These are phyloP conservation scores for Paspalum vaginatum DNA, from an alignment of 176 grass and related monocot genomes.

Conservation along the genomic window DNA sequence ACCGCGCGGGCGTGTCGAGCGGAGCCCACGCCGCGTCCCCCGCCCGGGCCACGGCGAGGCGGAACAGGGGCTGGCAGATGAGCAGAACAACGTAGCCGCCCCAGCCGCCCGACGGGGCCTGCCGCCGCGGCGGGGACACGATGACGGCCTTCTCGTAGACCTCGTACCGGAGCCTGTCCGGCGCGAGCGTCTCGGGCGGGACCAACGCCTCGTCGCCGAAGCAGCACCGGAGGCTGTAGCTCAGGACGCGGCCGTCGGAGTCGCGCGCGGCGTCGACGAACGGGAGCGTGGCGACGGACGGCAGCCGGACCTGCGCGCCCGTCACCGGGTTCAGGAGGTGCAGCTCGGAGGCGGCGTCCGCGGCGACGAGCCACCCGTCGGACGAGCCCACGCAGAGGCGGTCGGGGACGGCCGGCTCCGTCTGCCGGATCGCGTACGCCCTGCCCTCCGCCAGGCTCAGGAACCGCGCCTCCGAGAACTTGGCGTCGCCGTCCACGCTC, in stretches of 20 bases:
- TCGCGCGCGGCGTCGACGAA: slow-evolving; percentile 35
- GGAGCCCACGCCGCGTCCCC: slow-evolving; percentile 42
- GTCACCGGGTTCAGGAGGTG: slow-evolving; percentile 55
- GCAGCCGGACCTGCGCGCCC: slow-evolving; percentile 41
- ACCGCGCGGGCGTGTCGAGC: slow-evolving; percentile 41
- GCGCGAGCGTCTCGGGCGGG: slow-evolving; percentile 27
- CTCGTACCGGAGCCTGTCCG: slow-evolving; percentile 51
- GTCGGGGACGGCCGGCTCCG: slow-evolving; percentile 25
- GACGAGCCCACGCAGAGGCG: slow-evolving; percentile 50
- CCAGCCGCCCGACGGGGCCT: background rate
- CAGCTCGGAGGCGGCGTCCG: slow-evolving; percentile 46
- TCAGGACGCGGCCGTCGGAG: slow-evolving; percentile 1
- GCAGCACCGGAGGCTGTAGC: slow-evolving; percentile 32
- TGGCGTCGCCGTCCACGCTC: background rate
- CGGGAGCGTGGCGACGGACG: slow-evolving; percentile 42
- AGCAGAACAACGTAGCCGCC: slow-evolving; percentile 52
- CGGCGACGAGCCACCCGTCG: slow-evolving; percentile 54
- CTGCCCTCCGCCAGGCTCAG: slow-evolving; percentile 48
- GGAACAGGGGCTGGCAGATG: slow-evolving; percentile 55
- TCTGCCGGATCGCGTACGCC: slow-evolving; percentile 43
- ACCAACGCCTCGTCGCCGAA: background rate
- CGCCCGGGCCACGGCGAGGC: slow-evolving; percentile 41
- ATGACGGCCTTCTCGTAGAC: slow-evolving; percentile 61
- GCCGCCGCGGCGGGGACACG: slow-evolving; percentile 18
- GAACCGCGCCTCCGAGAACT: slow-evolving; percentile 32